A percentile compares a stretch with the other conserved stretches of the same genome.
Evolutionary conservation across 164 flowering plant species (phyloP).

Genomic region (Vitis riparia): DNA sequence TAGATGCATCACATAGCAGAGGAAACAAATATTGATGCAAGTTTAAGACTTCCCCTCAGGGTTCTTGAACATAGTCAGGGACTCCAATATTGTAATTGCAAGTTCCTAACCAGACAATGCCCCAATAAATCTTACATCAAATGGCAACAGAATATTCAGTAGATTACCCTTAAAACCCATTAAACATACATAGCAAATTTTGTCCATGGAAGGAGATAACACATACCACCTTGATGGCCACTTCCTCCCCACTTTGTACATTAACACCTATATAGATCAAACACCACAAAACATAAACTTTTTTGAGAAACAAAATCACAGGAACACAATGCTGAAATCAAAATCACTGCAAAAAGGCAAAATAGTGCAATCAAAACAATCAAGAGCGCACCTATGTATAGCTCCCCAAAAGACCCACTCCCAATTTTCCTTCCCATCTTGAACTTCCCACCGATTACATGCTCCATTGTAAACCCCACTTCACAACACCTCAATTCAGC

Average conservation of each 20-base stretch:
- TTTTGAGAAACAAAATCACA: constrained; percentile 1
- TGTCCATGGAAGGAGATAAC: constrained; percentile 3
- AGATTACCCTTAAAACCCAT: neutral
- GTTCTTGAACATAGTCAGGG: neutral
- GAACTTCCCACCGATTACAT: constrained; percentile 51
- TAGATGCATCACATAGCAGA: neutral
- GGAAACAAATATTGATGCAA: neutral
- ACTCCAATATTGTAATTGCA: neutral
- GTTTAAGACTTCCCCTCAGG: neutral
- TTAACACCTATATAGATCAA: constrained; percentile 41
- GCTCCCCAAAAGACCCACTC: constrained; percentile 59
- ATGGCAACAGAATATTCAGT: neutral
- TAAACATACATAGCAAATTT: neutral
- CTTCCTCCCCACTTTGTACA: constrained; percentile 69
- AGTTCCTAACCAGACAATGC: neutral
- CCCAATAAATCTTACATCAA: neutral
- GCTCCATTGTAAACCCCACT: constrained; percentile 39
- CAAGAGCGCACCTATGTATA: constrained; percentile 42
- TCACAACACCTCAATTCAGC: neutral
- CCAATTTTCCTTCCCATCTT: constrained; percentile 53
- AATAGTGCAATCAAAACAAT: neutral
- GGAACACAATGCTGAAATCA: neutral
- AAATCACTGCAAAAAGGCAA: constrained; percentile 1
- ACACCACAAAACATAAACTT: constrained; percentile 1
- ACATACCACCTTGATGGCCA: constrained; percentile 60